Base-by-base conservation (phyloP, 1,284 basidiomycete genomes). In the Agroathelia rolfsii region DNA sequence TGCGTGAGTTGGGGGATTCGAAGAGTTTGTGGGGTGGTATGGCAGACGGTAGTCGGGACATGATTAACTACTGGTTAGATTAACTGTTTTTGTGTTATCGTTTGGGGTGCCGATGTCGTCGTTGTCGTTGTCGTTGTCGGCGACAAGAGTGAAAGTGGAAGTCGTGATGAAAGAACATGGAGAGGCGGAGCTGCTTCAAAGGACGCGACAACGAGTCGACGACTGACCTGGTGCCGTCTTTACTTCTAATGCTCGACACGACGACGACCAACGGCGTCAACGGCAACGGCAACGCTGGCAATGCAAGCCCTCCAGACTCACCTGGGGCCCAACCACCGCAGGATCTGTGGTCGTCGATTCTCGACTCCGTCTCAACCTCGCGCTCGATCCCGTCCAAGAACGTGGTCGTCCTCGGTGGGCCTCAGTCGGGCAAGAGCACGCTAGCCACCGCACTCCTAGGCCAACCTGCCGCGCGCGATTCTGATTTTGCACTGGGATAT, bases 271-370 rank as follows among this genome's bases (percentile, higher is more conserved):
- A 33, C 10, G 13, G 21, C 35, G 24, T 26, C 30, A 10, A 8
- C 9, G 21, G 37, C n/a, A n/a, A n/a, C n/a, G n/a, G n/a, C n/a
- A n/a, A n/a, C n/a, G n/a, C n/a, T n/a, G n/a, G n/a, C n/a, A n/a
- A n/a, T n/a, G n/a, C n/a, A n/a, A n/a, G n/a, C n/a, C n/a, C n/a
- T n/a, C n/a, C n/a, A n/a, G n/a, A n/a, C n/a, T n/a, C n/a, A n/a
- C n/a, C n/a, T n/a, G n/a, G n/a, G n/a, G n/a, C n/a, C n/a, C n/a
- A n/a, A 13, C 79, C 77, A 5, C 79, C 80, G 1, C 71, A 80
- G 42, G 85, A 92, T 45, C 62, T 95, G 19, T 95, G 90, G 89
- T 84, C 80, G 3, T 86, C 83, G 20, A 94, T 94, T 45, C 66
- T 94, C 10, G 81, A 90, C 53, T 87, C 82, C 13, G 86, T 93